Base-by-base conservation (phyloP, 2,329 filamentous ascomycete genomes). In the Ceratocystiopsis sp. region DNA sequence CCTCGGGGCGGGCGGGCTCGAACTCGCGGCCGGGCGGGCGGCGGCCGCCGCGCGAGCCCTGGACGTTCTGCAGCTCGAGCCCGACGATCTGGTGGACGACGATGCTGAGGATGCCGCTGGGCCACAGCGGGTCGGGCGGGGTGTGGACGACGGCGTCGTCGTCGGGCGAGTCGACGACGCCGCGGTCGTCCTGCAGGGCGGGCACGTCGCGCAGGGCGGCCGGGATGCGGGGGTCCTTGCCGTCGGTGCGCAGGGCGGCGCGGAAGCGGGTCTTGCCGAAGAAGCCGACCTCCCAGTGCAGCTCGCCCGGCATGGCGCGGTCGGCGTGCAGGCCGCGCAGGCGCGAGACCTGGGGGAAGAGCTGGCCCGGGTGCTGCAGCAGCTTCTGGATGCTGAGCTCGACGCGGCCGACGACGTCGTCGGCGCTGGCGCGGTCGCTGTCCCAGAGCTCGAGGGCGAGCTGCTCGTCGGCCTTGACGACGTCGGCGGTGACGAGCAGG, bases 221-320 rank as follows among this genome's bases (percentile, higher is more conserved):
- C 3, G 85, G 85, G 3, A 95, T 67, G 46, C 72, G 78, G 46
- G 77, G 70, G 57, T 94, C 82, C 61, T 85, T 84, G 37, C 89
- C 89, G 55, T 93, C 83, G 0, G 86, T 94, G 36, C 84, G 74
- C 38, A 96, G 68, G 13, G 85, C 84, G 49, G 79, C 75, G 43
- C 89, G 74, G 63, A 95, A 86, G 51, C 86, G 77, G 1, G 87
- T 85, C 64, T 94, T 95, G 52, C 80, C 79, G 53, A 95, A 96
- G 63, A 82, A 96, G 8, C 89, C 91, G 39, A 96, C 85, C 59
- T 95, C 89, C 89, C 89, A 96, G 56, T 93, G 79, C 35, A 98
- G 70, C 55, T 94, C 80, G 25, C 91, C 89, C 0, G 91, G 91
- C 86, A 96, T 96, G 41, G 74, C 73, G 51, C 76, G 89, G 13